These are phyloP conservation scores for Stephania yunnanensis DNA, from an alignment of 164 flowering plant genomes.

Conservation along the genomic window DNA sequence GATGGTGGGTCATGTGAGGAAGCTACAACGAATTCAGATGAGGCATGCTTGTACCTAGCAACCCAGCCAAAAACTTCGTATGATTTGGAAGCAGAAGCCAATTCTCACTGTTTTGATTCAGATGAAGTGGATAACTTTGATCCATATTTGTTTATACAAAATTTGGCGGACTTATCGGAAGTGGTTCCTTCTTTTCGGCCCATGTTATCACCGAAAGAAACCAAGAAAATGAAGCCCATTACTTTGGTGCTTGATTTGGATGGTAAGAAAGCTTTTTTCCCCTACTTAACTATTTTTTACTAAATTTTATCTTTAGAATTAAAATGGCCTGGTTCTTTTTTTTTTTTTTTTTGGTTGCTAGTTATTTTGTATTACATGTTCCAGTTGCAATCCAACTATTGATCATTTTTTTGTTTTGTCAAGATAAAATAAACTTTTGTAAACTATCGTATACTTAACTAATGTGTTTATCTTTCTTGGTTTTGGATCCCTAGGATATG, in stretches of 20 bases:
- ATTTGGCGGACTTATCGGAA: constrained; percentile 62
- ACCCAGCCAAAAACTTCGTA: constrained; percentile 47
- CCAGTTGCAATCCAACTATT: too few relatives aligned
- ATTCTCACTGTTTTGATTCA: constrained; percentile 21
- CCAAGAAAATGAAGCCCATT: constrained; percentile 42
- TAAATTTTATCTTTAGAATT: neutral
- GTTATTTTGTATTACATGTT: too few relatives aligned
- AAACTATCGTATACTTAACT: neutral
- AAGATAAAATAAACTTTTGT: too few relatives aligned
- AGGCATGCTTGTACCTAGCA: constrained; percentile 46
- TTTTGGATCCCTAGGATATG: neutral
- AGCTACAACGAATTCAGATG: constrained; percentile 28
- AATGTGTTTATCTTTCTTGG: neutral
- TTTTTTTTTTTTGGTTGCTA: too few relatives aligned
- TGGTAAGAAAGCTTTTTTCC: constrained; percentile 40
- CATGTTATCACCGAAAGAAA: constrained; percentile 33
- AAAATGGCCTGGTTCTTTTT: neutral
- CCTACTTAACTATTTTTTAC: neutral
- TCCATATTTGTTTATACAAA: constrained; percentile 53
- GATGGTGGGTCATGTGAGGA: constrained; percentile 34
- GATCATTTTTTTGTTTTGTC: too few relatives aligned
- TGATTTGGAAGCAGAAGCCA: constrained; percentile 36
- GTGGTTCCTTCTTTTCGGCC: constrained; percentile 39
- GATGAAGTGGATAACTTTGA: constrained; percentile 58
- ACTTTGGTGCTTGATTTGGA: constrained; percentile 98